Conservation (phyloP, 2,329 filamentous ascomycete species). For the Aschersonia sp. region DNA sequence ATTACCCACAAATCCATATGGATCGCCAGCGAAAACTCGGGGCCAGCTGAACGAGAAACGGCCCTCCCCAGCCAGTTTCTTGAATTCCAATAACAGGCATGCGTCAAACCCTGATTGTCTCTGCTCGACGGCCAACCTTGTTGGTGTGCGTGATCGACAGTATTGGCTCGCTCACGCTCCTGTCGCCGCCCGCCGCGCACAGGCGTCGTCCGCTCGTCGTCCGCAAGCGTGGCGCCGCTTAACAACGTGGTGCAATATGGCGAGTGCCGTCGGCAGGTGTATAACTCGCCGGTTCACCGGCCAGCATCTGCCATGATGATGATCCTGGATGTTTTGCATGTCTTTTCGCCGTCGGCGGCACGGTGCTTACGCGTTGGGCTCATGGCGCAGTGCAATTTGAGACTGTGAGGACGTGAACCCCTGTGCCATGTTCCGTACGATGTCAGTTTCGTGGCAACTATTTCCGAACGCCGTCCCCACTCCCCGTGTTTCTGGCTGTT, state of each 20-base stretch:
- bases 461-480: not conserved
- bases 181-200: not conserved
- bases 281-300: not conserved
- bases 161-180: not conserved
- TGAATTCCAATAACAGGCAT: no score
- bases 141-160: no score
- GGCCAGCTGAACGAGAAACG: no score
- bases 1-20: no score
- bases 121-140: no score
- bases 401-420: not conserved
- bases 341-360: no score
- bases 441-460: not conserved
- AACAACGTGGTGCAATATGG: conserved; percentile 1
- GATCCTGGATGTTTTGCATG: not conserved
- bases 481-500: not conserved
- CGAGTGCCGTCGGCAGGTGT: not conserved
- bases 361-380: no score
- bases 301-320: not conserved
- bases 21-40: no score
- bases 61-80: no score
- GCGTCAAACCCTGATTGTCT: no score
- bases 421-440: not conserved
- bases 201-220: not conserved
- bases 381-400: no score
- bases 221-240: conserved; percentile 1